Evolutionary conservation across 495 filamentous ascomycete genomes (phyloP).

Genomic region (Hypoxylon perforatum): DNA sequence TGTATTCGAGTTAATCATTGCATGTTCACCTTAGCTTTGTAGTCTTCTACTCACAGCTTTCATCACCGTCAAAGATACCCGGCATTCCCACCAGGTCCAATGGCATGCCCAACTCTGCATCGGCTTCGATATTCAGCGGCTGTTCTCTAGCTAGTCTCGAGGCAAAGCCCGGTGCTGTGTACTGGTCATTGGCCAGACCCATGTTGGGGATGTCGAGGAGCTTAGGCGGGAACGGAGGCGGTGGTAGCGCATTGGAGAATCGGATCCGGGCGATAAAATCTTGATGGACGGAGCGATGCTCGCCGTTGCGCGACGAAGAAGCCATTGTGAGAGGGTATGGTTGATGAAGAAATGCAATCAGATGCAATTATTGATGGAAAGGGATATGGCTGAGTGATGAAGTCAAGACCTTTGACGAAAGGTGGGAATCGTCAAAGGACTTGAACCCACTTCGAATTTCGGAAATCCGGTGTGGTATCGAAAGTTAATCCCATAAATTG

Average conservation of each 20-base stretch:
- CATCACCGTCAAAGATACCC: slow-evolving; percentile 92
- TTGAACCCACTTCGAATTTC: neutral
- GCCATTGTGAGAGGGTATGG: slow-evolving; percentile 51
- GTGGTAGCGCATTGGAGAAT: slow-evolving; percentile 93
- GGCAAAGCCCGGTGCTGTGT: slow-evolving; percentile 87
- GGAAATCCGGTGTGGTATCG: no score
- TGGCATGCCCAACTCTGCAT: slow-evolving; percentile 97
- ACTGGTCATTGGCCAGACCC: slow-evolving; percentile 81
- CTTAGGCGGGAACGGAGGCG: slow-evolving; percentile 93
- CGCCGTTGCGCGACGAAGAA: slow-evolving; percentile 57
- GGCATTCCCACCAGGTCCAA: slow-evolving; percentile 95
- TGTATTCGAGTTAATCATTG: slow-evolving; percentile 51
- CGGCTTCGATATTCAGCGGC: slow-evolving; percentile 94
- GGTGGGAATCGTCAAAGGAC: slow-evolving; percentile 1
- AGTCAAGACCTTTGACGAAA: slow-evolving; percentile 1
- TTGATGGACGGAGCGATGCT: slow-evolving; percentile 79
- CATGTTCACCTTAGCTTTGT: neutral
- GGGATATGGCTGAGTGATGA: neutral
- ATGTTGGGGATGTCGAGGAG: slow-evolving; percentile 95
- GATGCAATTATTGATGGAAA: slow-evolving; percentile 2
- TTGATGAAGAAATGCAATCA: slow-evolving; percentile 26
- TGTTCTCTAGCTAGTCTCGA: slow-evolving; percentile 89
- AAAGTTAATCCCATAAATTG: no score
- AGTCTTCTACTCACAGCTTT: slow-evolving; percentile 76
- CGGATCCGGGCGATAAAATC: slow-evolving; percentile 96